A percentile compares a stretch with the other conserved stretches of the same genome.
Evolutionary conservation across 2,329 filamentous ascomycete genomes (phyloP).

Genomic region (Penicillium oxalicum): DNA sequence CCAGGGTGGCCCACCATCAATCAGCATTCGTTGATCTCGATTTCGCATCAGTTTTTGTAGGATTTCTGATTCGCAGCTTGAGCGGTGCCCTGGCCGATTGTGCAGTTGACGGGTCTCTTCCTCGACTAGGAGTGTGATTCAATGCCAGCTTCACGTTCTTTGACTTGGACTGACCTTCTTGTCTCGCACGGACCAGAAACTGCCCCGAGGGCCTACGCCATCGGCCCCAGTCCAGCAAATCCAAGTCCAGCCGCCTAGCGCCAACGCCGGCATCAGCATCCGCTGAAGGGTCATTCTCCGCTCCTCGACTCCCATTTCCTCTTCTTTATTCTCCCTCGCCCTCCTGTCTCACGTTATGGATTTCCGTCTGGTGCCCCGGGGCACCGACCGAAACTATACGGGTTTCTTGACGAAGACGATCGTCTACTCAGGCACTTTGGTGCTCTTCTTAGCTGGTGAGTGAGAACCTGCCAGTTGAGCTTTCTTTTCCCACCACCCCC

Average conservation of each 20-base stretch:
- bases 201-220: slow-evolving; percentile 8
- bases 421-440: slow-evolving; percentile 41
- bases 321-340: background rate
- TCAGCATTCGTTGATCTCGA: no score
- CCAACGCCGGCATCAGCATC: no score
- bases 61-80: no score
- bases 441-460: slow-evolving; percentile 42
- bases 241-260: no score
- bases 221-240: background rate
- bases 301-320: background rate
- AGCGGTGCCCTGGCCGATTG: no score
- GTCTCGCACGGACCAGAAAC: slow-evolving; percentile 9
- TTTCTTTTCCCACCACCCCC: background rate
- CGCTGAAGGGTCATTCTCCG: background rate
- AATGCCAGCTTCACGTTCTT: no score
- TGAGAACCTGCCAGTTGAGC: background rate
- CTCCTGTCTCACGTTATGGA: slow-evolving; percentile 27
- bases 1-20: no score
- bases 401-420: slow-evolving; percentile 46
- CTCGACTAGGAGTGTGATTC: no score
- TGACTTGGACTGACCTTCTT: no score
- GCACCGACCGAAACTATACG: slow-evolving; percentile 41
- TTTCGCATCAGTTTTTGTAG: no score
- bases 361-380: slow-evolving; percentile 40
- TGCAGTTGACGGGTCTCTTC: background rate